Evolutionary conservation across 2,329 filamentous ascomycete genomes (phyloP).

Genomic region (Pseudogymnoascus sp.): DNA sequence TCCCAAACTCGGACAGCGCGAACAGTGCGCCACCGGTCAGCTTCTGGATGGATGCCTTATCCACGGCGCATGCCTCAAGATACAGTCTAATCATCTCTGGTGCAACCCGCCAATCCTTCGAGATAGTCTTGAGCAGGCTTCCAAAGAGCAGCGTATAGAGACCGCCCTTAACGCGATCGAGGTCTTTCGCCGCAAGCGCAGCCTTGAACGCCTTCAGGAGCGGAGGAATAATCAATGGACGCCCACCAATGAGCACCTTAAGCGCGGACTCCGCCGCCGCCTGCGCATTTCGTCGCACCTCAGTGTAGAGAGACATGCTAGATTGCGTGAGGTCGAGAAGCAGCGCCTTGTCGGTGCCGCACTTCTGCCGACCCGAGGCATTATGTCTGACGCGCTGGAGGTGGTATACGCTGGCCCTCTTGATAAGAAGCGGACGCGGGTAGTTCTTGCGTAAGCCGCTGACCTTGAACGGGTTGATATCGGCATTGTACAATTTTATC

Average conservation of each 20-base stretch:
- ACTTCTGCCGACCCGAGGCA: slow-evolving; percentile 78
- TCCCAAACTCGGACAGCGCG: slow-evolving; percentile 85
- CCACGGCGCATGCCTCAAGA: slow-evolving; percentile 81
- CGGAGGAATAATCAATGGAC: slow-evolving; percentile 83
- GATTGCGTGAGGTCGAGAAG: slow-evolving; percentile 85
- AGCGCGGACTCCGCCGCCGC: slow-evolving; percentile 87
- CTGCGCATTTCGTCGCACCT: slow-evolving; percentile 91
- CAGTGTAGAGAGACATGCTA: slow-evolving; percentile 84
- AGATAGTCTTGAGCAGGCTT: slow-evolving; percentile 78
- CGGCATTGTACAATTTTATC: slow-evolving; percentile 73
- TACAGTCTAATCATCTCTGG: slow-evolving; percentile 85
- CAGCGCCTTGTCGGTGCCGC: slow-evolving; percentile 79
- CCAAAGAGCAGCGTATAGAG: slow-evolving; percentile 89
- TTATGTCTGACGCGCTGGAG: slow-evolving; percentile 92
- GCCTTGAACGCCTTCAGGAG: slow-evolving; percentile 72
- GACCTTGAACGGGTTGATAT: slow-evolving; percentile 89
- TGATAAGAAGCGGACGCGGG: slow-evolving; percentile 83
- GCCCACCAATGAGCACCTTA: slow-evolving; percentile 81
- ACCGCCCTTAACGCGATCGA: slow-evolving; percentile 87
- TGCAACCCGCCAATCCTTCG: slow-evolving; percentile 90
- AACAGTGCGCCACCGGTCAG: slow-evolving; percentile 77
- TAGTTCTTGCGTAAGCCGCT: slow-evolving; percentile 89
- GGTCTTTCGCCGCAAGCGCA: slow-evolving; percentile 73
- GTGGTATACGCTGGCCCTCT: slow-evolving; percentile 90
- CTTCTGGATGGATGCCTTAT: slow-evolving; percentile 91